Evolutionary conservation across 2,329 filamentous ascomycete genomes (phyloP).

Genomic region (Colletotrichum euphorbiae): DNA sequence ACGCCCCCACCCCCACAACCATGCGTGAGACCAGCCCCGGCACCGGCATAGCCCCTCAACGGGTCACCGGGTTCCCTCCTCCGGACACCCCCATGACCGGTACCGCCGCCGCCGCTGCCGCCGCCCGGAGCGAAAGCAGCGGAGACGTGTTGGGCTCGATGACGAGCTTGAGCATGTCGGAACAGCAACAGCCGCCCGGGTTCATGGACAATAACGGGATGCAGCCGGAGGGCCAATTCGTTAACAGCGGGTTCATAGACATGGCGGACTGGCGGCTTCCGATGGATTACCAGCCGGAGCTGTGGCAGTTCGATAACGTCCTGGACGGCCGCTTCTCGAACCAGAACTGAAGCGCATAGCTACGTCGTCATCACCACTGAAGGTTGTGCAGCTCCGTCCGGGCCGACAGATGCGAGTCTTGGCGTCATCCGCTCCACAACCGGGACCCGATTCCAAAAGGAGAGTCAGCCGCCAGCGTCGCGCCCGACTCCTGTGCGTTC

Average conservation of each 20-base stretch:
- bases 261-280: slow-evolving; percentile 34
- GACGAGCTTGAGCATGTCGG: slow-evolving; percentile 32
- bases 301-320: slow-evolving; percentile 28
- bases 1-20: neutral
- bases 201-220: slow-evolving; percentile 7
- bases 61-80: neutral
- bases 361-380: too few relatives aligned
- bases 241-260: slow-evolving; percentile 20
- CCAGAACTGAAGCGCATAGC: slow-evolving; percentile 3
- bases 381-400: too few relatives aligned
- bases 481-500: too few relatives aligned
- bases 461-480: neutral
- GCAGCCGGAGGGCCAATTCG: slow-evolving; percentile 8
- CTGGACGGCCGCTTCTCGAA: slow-evolving; percentile 3
- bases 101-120: neutral
- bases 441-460: neutral
- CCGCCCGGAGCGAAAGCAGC: slow-evolving; percentile 10
- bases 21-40: neutral
- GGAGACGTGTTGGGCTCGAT: slow-evolving; percentile 16
- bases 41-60: neutral
- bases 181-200: slow-evolving; percentile 18
- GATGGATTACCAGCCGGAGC: slow-evolving; percentile 35
- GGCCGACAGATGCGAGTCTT: neutral
- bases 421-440: slow-evolving; percentile 5
- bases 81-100: neutral